These are phyloP conservation scores for Astrephomene gubernaculifera DNA, from an alignment of 139 green algal species.

Conservation along the genomic window DNA sequence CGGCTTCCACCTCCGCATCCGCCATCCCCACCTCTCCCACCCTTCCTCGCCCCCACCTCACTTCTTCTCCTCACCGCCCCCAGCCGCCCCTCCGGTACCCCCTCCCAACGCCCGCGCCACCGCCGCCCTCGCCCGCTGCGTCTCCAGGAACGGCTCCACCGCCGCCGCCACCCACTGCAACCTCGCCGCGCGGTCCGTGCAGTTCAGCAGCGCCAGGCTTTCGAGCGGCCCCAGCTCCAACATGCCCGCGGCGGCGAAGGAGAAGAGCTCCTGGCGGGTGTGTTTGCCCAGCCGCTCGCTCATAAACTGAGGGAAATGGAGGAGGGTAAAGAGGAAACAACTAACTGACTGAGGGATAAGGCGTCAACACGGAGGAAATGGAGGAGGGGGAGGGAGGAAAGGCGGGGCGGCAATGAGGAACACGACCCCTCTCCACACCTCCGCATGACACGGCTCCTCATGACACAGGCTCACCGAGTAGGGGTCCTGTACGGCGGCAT, in stretches of 20 bases:
- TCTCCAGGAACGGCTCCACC: constrained; percentile 43
- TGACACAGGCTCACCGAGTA: constrained; percentile 57
- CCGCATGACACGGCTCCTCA: too few relatives aligned
- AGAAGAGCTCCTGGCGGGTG: constrained; percentile 56
- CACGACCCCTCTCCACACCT: too few relatives aligned
- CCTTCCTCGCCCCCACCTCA: too few relatives aligned
- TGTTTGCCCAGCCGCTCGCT: constrained; percentile 46
- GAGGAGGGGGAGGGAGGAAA: too few relatives aligned
- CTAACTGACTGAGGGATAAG: too few relatives aligned
- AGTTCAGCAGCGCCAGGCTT: constrained; percentile 53
- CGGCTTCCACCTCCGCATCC: background rate
- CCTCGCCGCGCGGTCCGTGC: constrained; percentile 46
- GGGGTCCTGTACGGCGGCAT: constrained; percentile 32
- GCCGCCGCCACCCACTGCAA: constrained; percentile 52
- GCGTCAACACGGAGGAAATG: too few relatives aligned
- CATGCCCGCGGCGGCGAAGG: constrained; percentile 52
- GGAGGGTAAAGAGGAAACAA: too few relatives aligned
- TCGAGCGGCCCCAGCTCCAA: constrained; percentile 54
- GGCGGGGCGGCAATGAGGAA: too few relatives aligned
- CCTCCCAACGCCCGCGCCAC: constrained; percentile 35
- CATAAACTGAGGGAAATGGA: constrained; percentile 41
- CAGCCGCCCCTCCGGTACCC: too few relatives aligned
- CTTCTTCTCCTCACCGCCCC: too few relatives aligned
- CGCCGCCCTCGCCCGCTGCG: constrained; percentile 41
- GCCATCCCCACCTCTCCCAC: background rate